A percentile compares a stretch with the other conserved stretches of the same genome.
These are phyloP conservation scores for Aspergillus pseudoglaucus DNA, from an alignment of 2,329 filamentous ascomycete genomes.

Conservation along the genomic window DNA sequence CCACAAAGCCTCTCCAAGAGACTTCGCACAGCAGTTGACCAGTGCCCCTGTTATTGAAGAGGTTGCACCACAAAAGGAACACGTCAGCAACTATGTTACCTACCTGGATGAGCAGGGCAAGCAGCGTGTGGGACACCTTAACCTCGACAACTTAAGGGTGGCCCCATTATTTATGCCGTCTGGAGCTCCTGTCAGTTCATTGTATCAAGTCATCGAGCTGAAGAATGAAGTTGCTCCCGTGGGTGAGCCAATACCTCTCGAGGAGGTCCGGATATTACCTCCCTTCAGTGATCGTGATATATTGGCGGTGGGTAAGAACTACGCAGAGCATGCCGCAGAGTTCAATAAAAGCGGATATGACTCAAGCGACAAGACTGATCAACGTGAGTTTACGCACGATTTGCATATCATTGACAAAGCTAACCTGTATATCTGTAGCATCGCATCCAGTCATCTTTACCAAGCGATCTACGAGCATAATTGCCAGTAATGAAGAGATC, in stretches of 20 bases:
- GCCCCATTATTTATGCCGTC: background rate
- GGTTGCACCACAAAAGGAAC: too few relatives aligned
- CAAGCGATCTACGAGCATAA: slow-evolving; percentile 49
- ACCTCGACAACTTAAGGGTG: background rate
- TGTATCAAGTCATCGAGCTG: slow-evolving; percentile 50
- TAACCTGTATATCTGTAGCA: slow-evolving; percentile 10
- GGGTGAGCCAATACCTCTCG: slow-evolving; percentile 27
- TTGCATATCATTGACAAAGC: background rate
- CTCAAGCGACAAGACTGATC: slow-evolving; percentile 48
- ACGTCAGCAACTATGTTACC: background rate
- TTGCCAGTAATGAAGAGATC: slow-evolving; percentile 44
- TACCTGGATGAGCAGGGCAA: background rate
- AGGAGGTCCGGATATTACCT: slow-evolving; percentile 39
- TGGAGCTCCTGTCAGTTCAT: slow-evolving; percentile 26
- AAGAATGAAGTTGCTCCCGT: slow-evolving; percentile 31
- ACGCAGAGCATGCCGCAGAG: slow-evolving; percentile 51
- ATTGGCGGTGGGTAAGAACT: slow-evolving; percentile 54
- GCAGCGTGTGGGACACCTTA: background rate
- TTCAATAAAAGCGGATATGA: slow-evolving; percentile 53
- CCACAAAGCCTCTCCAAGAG: slow-evolving; percentile 33
- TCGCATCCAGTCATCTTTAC: slow-evolving; percentile 53
- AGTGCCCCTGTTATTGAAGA: background rate
- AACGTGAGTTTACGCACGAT: slow-evolving; percentile 16
- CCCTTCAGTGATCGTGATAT: slow-evolving; percentile 46
- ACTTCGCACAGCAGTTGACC: background rate